Evolutionary conservation across 768 basidiomycete genomes (phyloP).

Genomic region (Russula virescens): DNA sequence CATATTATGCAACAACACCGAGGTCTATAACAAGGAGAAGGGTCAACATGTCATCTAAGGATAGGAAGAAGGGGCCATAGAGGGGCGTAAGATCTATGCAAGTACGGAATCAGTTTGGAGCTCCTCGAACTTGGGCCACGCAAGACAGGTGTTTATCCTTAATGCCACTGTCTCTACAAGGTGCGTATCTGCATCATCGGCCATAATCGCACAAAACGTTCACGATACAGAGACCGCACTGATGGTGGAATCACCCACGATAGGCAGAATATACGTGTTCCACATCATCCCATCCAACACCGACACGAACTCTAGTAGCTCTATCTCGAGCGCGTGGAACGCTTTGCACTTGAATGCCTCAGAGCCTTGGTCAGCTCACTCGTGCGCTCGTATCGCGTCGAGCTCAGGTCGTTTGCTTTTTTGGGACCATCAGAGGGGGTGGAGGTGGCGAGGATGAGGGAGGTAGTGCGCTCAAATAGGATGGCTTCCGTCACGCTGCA

Average conservation of each 20-base stretch:
- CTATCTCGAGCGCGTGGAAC: constrained; percentile 83
- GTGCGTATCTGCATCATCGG: constrained; percentile 2
- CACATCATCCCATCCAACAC: constrained; percentile 88
- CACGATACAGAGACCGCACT: constrained; percentile 48
- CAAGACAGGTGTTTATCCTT: constrained; percentile 81
- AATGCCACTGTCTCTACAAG: constrained; percentile 77
- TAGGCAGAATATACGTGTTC: constrained; percentile 88
- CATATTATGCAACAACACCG: neutral
- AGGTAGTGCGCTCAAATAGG: constrained; percentile 95
- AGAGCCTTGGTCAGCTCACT: constrained; percentile 95
- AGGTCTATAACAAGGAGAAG: neutral
- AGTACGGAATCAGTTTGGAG: constrained; percentile 60
- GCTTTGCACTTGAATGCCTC: constrained; percentile 85
- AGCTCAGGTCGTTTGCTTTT: constrained; percentile 40
- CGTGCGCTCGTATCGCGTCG: constrained; percentile 78
- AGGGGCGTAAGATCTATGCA: neutral
- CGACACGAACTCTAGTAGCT: constrained; percentile 77
- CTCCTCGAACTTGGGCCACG: constrained; percentile 81
- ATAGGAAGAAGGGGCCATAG: neutral
- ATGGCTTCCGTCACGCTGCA: constrained; percentile 92
- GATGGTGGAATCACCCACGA: constrained; percentile 84
- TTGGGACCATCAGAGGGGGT: constrained; percentile 38
- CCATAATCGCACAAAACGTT: constrained; percentile 35
- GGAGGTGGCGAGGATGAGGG: constrained; percentile 92
- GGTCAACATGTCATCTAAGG: constrained; percentile 17